A percentile compares a stretch with the other conserved stretches of the same genome.
These are phyloP conservation scores for Penicillium sp. DNA, from an alignment of 2,329 filamentous ascomycete genomes.

Conservation along the genomic window DNA sequence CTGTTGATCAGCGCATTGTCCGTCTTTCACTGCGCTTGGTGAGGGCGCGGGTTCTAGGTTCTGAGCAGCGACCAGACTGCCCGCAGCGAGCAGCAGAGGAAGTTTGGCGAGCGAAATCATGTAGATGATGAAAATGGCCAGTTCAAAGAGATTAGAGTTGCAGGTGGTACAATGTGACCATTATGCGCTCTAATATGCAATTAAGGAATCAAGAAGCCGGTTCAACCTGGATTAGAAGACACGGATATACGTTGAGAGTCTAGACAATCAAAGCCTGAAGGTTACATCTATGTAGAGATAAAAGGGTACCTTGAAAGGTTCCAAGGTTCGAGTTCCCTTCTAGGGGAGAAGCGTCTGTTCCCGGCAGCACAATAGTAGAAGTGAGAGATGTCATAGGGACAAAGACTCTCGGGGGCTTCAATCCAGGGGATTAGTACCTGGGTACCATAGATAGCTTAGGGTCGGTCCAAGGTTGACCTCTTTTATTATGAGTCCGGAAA, in stretches of 20 bases:
- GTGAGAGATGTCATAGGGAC: conserved; percentile 4
- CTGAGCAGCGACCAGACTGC: conserved; percentile 8
- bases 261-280: not conserved
- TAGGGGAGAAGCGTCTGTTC: conserved; percentile 7
- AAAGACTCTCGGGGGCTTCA: not conserved
- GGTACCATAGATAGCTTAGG: not conserved
- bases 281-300: conserved; percentile 15
- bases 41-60: conserved; percentile 2
- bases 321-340: conserved; percentile 4
- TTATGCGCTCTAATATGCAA: not conserved
- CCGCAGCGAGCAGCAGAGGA: conserved; percentile 5
- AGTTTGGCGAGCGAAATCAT: conserved; percentile 5
- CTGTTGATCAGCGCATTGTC: conserved; percentile 12
- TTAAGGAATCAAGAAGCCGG: not conserved
- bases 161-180: not conserved
- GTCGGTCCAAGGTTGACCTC: not conserved
- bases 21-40: conserved; percentile 1
- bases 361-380: not conserved
- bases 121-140: not conserved
- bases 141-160: not conserved
- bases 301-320: conserved; percentile 4
- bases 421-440: not conserved
- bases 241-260: not conserved
- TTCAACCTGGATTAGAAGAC: not conserved
- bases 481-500: not conserved